phyloP scores from a whole-genome alignment of 1,284 basidiomycete genomes.

The Volvariella volvacea region DNA sequence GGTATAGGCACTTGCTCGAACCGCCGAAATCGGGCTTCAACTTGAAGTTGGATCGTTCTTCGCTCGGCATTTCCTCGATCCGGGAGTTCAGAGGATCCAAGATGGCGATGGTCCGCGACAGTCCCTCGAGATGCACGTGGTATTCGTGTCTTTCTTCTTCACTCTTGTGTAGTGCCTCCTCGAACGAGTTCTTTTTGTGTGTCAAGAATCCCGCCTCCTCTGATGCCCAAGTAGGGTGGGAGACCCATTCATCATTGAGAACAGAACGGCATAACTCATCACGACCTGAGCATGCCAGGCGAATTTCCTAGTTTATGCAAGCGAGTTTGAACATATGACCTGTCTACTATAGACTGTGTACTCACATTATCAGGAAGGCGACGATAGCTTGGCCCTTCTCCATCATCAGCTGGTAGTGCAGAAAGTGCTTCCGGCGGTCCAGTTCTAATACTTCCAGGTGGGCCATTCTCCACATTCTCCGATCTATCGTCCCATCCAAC shows the following conservation, averaged over 20 bases:
- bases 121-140: constrained; percentile 93
- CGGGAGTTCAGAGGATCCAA: constrained; percentile 87
- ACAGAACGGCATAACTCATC: constrained; percentile 96
- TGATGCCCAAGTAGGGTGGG: constrained; percentile 96
- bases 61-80: constrained; percentile 85
- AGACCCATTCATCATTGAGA: constrained; percentile 95
- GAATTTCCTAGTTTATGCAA: constrained; percentile 68
- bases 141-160: constrained; percentile 99
- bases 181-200: constrained; percentile 96
- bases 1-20: constrained; percentile 83
- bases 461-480: constrained; percentile 67
- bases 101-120: constrained; percentile 86
- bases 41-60: constrained; percentile 81
- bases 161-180: constrained; percentile 93
- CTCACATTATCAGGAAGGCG: constrained; percentile 81
- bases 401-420: constrained; percentile 66
- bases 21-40: constrained; percentile 89
- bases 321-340: constrained; percentile 10
- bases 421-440: constrained; percentile 62
- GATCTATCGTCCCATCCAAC: constrained; percentile 72
- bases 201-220: constrained; percentile 92
- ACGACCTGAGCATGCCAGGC: constrained; percentile 88
- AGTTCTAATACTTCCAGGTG: constrained; percentile 69
- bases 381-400: constrained; percentile 86
- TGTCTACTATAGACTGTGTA: constrained; percentile 16